Evolutionary conservation across 208 protist species (phyloP), one percentile per base, ranked within the genome.

Genomic region (Strigomonas culicis): DNA sequence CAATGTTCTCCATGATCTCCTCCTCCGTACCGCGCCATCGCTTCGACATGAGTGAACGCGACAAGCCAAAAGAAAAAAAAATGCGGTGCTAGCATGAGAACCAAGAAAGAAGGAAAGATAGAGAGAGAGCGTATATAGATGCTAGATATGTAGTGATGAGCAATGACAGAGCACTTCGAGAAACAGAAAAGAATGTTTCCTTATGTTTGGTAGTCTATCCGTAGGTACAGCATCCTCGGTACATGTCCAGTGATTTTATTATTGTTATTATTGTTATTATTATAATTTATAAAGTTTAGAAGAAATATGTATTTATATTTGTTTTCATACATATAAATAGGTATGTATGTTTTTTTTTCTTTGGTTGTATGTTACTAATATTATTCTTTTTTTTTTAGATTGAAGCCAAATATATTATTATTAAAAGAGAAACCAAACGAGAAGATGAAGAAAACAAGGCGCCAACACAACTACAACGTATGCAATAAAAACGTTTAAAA

Each of bases 1-100:
- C 80, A 22, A 90, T 77, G 17, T 74, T 62, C 67, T 95, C 89
- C 22, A 91, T 70, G 1, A 75, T 70, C 27, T 92, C 86, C 43
- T 86, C 77, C 30, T 78, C 85, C 74, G 36, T n/a, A 25, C 24
- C 49, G 19, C 84, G 75, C 2, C 70, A 52, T 44, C 79, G 74
- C 55, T 84, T 90, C 8, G 56, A 60, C 66, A 75, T 77, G 2
- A 55, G 19, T 27, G 4, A 3, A 30, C 27, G 11, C 11, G 56
- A 10, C 51, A 39, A 2, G 55, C 4, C 17, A 32, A 46, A 61
- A 10, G 10, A 32, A 21, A 11, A 50, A n/a, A n/a, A 10, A 19
- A 21, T 25, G 24, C 8, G 4, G 28, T 21, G 57, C 43, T 15
- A 30, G 41, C 19, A 50, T 19, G 31, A 19, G 11, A 51, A n/a